Evolutionary conservation across 108 stramenopile species (phyloP).

Genomic region (Cyclotella choctawhatcheeana): DNA sequence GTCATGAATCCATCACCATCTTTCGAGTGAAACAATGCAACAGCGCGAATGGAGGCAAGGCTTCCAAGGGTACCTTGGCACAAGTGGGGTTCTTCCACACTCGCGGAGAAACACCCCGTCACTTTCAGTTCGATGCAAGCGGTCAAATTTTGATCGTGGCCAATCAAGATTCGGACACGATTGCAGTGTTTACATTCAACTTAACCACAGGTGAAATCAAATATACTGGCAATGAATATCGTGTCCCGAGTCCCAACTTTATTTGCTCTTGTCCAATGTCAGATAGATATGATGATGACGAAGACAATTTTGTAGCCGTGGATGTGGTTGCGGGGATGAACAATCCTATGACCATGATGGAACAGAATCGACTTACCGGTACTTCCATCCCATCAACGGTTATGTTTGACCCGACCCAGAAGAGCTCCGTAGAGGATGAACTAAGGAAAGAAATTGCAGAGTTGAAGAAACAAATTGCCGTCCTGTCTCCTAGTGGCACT

Average conservation of each 20-base stretch:
- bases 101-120: conserved; percentile 92
- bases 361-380: background rate
- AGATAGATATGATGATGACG: conserved; percentile 33
- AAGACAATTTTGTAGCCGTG: conserved; percentile 6
- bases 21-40: conserved; percentile 70
- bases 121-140: conserved; percentile 92
- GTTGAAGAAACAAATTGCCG: conserved; percentile 27
- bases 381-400: background rate
- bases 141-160: conserved; percentile 92
- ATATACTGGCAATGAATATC: conserved; percentile 91
- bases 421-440: conserved; percentile 33
- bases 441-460: conserved; percentile 43
- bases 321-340: conserved; percentile 14
- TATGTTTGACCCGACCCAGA: conserved; percentile 1
- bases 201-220: conserved; percentile 83
- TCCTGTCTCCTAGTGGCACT: conserved; percentile 9
- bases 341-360: too few relatives aligned
- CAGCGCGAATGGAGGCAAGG: conserved; percentile 52
- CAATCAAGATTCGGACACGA: conserved; percentile 92
- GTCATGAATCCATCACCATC: conserved; percentile 92
- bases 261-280: conserved; percentile 82
- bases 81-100: conserved; percentile 93
- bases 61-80: conserved; percentile 67
- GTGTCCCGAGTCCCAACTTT: conserved; percentile 93
- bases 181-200: conserved; percentile 91